A percentile compares a stretch with the other conserved stretches of the same genome.
Conservation (phyloP, 2,329 filamentous ascomycete species). For the Macrophomina tecta region DNA sequence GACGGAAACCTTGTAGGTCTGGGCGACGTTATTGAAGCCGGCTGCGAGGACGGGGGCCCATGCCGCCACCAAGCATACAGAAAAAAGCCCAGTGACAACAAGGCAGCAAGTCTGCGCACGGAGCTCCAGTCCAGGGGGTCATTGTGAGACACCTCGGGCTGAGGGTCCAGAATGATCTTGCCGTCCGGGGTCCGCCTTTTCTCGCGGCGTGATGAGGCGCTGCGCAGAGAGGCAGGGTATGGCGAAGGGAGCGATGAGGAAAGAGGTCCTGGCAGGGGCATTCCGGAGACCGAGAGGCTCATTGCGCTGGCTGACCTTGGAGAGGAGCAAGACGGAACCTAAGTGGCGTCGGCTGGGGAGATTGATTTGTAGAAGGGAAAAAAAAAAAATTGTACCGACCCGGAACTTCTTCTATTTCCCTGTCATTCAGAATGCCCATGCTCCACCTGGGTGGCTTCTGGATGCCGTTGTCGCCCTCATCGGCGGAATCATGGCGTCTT, state of each 20-base stretch:
- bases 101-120: constrained; percentile 78
- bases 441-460: constrained; percentile 53
- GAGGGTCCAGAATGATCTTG: constrained; percentile 84
- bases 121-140: constrained; percentile 91
- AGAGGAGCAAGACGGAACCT: constrained; percentile 68
- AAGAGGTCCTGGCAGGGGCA: constrained; percentile 66
- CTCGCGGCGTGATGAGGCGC: constrained; percentile 35
- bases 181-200: constrained; percentile 83
- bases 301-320: constrained; percentile 62
- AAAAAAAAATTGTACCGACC: constrained; percentile 57
- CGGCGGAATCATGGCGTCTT: not conserved
- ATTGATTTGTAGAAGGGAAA: too few species aligned
- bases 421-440: constrained; percentile 84
- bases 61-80: constrained; percentile 93
- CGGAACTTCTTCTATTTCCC: constrained; percentile 82
- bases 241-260: constrained; percentile 60
- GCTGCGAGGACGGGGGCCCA: constrained; percentile 91
- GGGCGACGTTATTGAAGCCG: constrained; percentile 81
- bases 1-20: constrained; percentile 68
- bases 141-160: constrained; percentile 88
- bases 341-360: not conserved
- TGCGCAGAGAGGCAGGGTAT: constrained; percentile 34
- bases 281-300: constrained; percentile 66
- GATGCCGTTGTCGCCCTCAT: constrained; percentile 1
- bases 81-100: constrained; percentile 85